Base-by-base conservation (phyloP, 1,284 basidiomycete species). In the Cutaneotrichosporon sp. region DNA sequence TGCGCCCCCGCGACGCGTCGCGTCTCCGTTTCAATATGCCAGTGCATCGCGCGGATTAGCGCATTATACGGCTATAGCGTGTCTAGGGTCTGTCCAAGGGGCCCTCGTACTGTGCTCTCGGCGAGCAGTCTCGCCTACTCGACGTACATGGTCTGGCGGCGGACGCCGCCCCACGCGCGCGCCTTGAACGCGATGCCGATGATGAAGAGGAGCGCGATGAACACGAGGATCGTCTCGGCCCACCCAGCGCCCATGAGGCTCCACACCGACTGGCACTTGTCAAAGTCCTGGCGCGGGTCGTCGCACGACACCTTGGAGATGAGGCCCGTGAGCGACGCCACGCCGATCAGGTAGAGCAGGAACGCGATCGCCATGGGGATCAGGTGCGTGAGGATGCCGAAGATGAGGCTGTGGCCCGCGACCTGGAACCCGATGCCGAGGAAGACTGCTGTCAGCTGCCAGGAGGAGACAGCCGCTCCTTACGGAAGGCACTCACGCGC, bases 331-430 rank as follows among this genome's bases (percentile, higher is more conserved):
- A 81, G 67, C 3, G 77, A 71, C 0, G 78, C 64, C 2, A 70
- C 59, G 33, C 80, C 81, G 63, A 81, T 79, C 42, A 81, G 58
- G 75, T 75, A 77, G 29, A 82, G 74, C 65, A 82, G 65, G 63
- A 74, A 77, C 22, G 67, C 71, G 63, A 82, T 77, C 24, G 68
- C 58, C 50, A 78, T 64, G 18, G 72, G 69, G 59, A 81, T 58
- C 46, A 80, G 64, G 67, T 80, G 77, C 8, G 74, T 63, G 36
- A 81, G 61, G 65, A 81, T 72, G 42, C 81, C 81, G 54, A 80
- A 80, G 6, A 72, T 63, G 46, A 70, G 51, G 50, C 71, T 67
- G n/a, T 60, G 64, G 24, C 79, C 73, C 6, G 70, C 56, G 54
- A 75, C 25, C 47, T 77, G 63, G 68, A 80, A 79, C 2, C 80